Evolutionary conservation across 1,284 basidiomycete genomes (phyloP), one percentile per base, ranked within the genome.

Genomic region (Leccinum solheimii): DNA sequence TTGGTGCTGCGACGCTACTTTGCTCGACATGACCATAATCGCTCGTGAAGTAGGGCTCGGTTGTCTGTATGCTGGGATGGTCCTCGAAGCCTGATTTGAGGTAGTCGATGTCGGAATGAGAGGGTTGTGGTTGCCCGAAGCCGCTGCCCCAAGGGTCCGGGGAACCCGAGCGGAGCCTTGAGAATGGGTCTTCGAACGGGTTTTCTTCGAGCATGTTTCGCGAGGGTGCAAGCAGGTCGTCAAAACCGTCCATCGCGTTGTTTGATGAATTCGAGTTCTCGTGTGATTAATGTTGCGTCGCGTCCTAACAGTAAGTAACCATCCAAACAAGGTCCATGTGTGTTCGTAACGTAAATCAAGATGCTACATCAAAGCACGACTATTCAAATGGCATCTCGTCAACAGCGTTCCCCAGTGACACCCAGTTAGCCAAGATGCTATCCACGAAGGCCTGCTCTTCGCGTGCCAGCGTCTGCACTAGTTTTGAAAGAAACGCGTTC

Each of bases 381-480:
- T 75, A 95, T 72, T 95, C 94, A 56, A 86, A 85, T 9, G 94
- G 93, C 93, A 97, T 95, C 54, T 76, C 77, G 67, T 91, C 87
- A 43, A 94, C 82, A 48, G 81, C 83, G 59, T 91, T 87, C 36
- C 79, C 79, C 60, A 96, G 76, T 5, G 86, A 86, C 38, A 81
- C 77, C 94, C 94, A 97, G 59, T 91, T 89, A 36, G 79, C 77
- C 43, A 83, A 76, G 11, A 91, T 82, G 53, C 74, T 82, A 66
- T 88, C 84, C 1, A 84, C 76, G 67, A 86, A 92, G 34, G 81
- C 81, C 55, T 82, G 82, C 70, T 94, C 91, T 61, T 92, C 90
- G 52, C 81, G 79, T 2, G 86, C 86, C 74, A 94, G 91, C 0
- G 79, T 78, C 69, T 92, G 86, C 63, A 89, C 86, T 1, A 88